Base-by-base conservation (phyloP, 305 asterid species). In the Solanum chacoense region DNA sequence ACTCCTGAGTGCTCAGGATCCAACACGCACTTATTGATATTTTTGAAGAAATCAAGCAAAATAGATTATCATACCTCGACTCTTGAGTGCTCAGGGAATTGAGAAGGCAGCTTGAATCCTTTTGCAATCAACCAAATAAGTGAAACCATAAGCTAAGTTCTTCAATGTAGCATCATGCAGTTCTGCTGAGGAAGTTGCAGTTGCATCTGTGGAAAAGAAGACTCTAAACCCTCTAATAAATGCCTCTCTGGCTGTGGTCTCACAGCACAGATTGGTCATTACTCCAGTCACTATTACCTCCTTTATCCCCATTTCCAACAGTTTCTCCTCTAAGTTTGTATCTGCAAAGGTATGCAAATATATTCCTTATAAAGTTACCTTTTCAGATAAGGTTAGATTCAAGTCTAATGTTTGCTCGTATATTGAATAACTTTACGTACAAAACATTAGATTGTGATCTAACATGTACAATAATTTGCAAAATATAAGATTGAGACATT, bases 101-200 rank as follows among this genome's bases (percentile, higher is more conserved):
- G 91, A 88, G 63, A 93, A 93, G 29, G 96, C 93, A 20, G 88
- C 77, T 63, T 87, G 74, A 83, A 95, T 92, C 73, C 89, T 91
- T 72, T 86, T 40, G 90, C 93, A 91, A 67, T 94, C 98, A 24
- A 95, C 92, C 88, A 95, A 90, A 89, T 94, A 95, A 14, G 96
- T 92, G 88, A 95, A 95, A 31, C 98, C 98, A 89, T 90, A 94
- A n/a, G 98, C 96, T 95, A 94, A 92, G 92, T 95, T 95, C 92
- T 89, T 95, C 89, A 95, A 76, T 65, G 96, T 92, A 87, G 98
- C 95, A 42, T 94, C 94, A 85, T 95, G 98, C 86, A 95, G 76
- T 79, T 93, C 98, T 35, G 22, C 20, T 2, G 96, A 93, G 5
- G 96, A 93, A 3, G 98, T 93, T 22, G 96, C 93, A 4, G 98